Base-by-base conservation (phyloP, 2,329 filamentous ascomycete genomes). In the Arthrobotrys iridis region DNA sequence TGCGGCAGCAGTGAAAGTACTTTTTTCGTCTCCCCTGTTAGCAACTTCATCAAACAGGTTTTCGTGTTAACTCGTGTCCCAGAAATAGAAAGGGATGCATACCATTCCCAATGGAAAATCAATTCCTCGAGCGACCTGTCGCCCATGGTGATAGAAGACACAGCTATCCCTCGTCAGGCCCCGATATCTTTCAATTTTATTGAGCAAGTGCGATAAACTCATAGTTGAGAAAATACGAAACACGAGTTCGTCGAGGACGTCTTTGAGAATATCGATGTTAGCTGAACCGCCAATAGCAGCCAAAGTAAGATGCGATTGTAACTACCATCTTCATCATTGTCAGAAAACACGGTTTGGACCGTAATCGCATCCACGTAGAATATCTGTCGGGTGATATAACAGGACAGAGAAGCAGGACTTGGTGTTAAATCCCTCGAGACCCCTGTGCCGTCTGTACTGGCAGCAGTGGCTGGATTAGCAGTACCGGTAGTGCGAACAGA, bases 1-100 rank as follows among this genome's bases (percentile, higher is more conserved):
- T 50, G 4, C 62, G 45, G 40, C 62, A 75, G 43, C 70, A 75
- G 15, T 62, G 41, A 18, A 75, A 68, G 35, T 67, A 68, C 70
- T 75, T 28, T 18, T 15, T 1, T 35, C 10, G 24, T 22, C 20
- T 33, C 15, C 8, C 1, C 18, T 13, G 22, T 48, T 55, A 28
- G 40, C 15, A 24, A 67, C 43, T 15, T 30, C 28, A 20, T 5
- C 3, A 33, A 18, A 18, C 18, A 48, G 15, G 37, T 4, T 60
- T 60, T 30, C 3, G 48, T 10, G 6, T 6, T n/a, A 40, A 3
- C 15, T 15, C 11, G 3, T 28, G 22, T 6, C 11, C n/a, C n/a
- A 11, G 10, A 41, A 4, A 41, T 13, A n/a, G n/a, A 40, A 11
- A 33, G 37, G 30, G 3, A 30, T 28, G 40, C 68, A 2, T 45